Evolutionary conservation across 1,284 basidiomycete species (phyloP).

Genomic region (Xerocomus amazonicus): DNA sequence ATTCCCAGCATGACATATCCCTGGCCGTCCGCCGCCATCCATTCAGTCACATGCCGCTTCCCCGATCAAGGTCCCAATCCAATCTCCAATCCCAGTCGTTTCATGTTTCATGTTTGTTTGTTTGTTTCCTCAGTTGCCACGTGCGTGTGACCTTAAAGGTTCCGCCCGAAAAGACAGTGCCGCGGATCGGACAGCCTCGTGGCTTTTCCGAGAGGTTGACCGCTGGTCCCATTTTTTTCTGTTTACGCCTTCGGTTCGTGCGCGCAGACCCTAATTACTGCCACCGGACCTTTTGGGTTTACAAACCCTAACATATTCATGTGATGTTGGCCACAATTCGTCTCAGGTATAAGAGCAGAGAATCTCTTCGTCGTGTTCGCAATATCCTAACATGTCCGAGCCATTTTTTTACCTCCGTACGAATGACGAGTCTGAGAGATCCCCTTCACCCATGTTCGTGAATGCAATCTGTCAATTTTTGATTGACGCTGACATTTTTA

Average conservation of each 20-base stretch:
- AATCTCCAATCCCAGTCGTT: too few relatives aligned
- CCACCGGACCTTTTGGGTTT: not conserved
- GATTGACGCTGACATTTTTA: constrained; percentile 9
- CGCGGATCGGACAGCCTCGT: too few relatives aligned
- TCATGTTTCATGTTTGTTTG: too few relatives aligned
- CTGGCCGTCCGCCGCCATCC: too few relatives aligned
- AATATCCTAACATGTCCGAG: constrained; percentile 10
- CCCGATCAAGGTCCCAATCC: too few relatives aligned
- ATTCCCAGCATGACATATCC: constrained; percentile 2
- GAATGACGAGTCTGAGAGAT: not conserved
- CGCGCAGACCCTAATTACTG: constrained; percentile 7
- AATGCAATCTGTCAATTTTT: not conserved
- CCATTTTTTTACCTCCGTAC: not conserved
- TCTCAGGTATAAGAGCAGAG: not conserved
- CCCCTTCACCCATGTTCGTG: not conserved
- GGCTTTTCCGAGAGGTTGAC: too few relatives aligned
- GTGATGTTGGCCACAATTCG: constrained; percentile 10
- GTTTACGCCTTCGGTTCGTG: constrained; percentile 1
- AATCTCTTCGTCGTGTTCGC: not conserved
- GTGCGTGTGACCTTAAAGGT: too few relatives aligned
- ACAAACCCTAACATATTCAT: constrained; percentile 1
- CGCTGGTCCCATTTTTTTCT: not conserved
- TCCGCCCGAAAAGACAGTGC: too few relatives aligned
- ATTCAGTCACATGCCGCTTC: too few relatives aligned
- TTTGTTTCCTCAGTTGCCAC: too few relatives aligned